Percentiles rank a stretch among this genome's conserved stretches.
Evolutionary conservation across 306 rosid species (phyloP).

Genomic region (Begonia loranthoides): DNA sequence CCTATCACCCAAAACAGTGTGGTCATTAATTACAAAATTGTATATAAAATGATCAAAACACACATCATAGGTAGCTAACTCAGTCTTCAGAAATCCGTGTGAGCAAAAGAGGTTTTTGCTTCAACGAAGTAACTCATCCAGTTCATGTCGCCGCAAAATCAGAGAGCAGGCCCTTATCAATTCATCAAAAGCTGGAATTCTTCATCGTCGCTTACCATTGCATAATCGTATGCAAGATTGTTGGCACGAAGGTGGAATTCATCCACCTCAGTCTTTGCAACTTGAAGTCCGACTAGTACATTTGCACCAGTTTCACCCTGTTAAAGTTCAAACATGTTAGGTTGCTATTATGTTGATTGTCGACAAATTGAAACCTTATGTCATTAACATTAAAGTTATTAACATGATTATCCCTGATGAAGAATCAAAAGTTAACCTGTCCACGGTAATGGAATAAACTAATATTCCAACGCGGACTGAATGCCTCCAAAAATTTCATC

Average conservation of each 20-base stretch:
- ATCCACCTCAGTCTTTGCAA: slow-evolving; percentile 35
- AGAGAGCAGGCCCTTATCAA: slow-evolving; percentile 10
- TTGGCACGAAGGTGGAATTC: slow-evolving; percentile 42
- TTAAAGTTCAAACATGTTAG: slow-evolving; percentile 4
- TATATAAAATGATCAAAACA: too few relatives aligned
- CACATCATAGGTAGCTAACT: too few relatives aligned
- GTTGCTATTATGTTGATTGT: too few relatives aligned
- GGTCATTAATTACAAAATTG: too few relatives aligned
- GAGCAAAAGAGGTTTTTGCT: too few relatives aligned
- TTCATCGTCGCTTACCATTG: slow-evolving; percentile 41
- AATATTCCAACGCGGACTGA: slow-evolving; percentile 95
- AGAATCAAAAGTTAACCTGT: slow-evolving; percentile 26
- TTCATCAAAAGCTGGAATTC: slow-evolving; percentile 67
- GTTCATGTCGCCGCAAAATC: neutral
- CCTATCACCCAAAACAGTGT: too few relatives aligned
- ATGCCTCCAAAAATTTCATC: slow-evolving; percentile 69
- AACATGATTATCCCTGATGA: neutral
- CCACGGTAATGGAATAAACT: slow-evolving; percentile 79
- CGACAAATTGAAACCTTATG: too few relatives aligned
- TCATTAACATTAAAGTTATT: too few relatives aligned
- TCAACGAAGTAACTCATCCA: too few relatives aligned
- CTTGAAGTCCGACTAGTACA: slow-evolving; percentile 79
- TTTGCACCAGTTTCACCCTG: slow-evolving; percentile 90
- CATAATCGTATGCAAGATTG: slow-evolving; percentile 55
- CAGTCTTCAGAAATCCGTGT: too few relatives aligned